Percentiles rank a stretch among this genome's conserved stretches.
phyloP scores from a whole-genome alignment of 2,329 filamentous ascomycete genomes.

The Cercospora sp. region DNA sequence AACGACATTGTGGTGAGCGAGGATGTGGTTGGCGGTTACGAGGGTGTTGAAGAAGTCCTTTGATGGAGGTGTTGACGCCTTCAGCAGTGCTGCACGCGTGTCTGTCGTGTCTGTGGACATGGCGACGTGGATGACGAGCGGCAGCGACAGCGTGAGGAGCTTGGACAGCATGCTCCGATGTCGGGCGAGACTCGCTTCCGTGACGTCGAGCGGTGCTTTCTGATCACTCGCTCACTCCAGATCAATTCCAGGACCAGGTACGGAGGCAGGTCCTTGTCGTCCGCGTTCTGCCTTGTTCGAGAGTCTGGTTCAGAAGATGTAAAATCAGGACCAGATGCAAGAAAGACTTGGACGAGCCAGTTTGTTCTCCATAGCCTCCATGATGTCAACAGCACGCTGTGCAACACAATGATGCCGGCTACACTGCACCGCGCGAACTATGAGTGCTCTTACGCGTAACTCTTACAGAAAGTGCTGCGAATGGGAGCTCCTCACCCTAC shows the following conservation, averaged over 20 bases:
- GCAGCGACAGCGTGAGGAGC: background rate
- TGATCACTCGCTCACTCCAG: background rate
- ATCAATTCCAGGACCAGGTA: background rate
- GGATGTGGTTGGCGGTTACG: constrained; percentile 42
- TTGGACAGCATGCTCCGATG: background rate
- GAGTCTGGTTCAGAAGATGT: background rate
- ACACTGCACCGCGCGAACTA: background rate
- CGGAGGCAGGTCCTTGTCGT: background rate
- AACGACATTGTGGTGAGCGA: constrained; percentile 37
- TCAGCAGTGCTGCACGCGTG: constrained; percentile 31
- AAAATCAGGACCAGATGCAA: background rate
- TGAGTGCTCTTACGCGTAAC: background rate
- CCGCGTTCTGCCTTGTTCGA: background rate
- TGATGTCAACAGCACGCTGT: background rate
- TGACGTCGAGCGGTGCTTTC: background rate
- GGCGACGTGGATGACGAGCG: too few relatives aligned
- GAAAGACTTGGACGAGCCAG: background rate
- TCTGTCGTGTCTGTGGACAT: constrained; percentile 1
- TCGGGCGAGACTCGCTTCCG: background rate
- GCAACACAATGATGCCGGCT: background rate
- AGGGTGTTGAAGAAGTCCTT: constrained; percentile 37
- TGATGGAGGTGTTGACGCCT: constrained; percentile 33
- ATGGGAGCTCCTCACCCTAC: background rate
- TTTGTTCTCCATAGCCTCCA: too few relatives aligned
- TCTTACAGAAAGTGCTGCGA: background rate